These are phyloP conservation scores for Austroboletus festivus DNA, from an alignment of 768 basidiomycete genomes.

Conservation along the genomic window DNA sequence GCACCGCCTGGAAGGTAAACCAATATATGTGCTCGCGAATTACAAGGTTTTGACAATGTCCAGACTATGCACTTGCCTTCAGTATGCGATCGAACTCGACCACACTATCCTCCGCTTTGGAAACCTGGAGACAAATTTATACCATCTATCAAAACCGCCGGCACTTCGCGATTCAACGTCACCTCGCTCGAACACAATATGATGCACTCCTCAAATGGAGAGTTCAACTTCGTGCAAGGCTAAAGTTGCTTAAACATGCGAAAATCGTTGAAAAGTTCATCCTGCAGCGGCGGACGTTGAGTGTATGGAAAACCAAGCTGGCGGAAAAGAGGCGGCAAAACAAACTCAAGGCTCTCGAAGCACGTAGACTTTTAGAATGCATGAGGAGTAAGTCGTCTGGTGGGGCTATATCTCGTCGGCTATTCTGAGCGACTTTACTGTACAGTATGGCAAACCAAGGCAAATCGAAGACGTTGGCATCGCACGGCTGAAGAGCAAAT, in stretches of 20 bases:
- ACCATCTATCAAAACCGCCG: slow-evolving; percentile 45
- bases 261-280: slow-evolving; percentile 53
- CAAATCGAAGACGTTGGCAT: slow-evolving; percentile 37
- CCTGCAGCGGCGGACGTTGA: slow-evolving; percentile 45
- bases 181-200: slow-evolving; percentile 35
- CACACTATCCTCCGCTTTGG: slow-evolving; percentile 35
- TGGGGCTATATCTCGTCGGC: background rate
- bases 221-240: slow-evolving; percentile 44
- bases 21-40: background rate
- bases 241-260: slow-evolving; percentile 53
- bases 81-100: slow-evolving; percentile 43
- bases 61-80: slow-evolving; percentile 53
- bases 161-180: slow-evolving; percentile 43
- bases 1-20: slow-evolving; percentile 45
- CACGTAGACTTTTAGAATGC: slow-evolving; percentile 27
- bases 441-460: slow-evolving; percentile 48
- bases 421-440: slow-evolving; percentile 6
- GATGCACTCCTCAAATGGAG: slow-evolving; percentile 57
- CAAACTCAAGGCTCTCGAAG: slow-evolving; percentile 44
- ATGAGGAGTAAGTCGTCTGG: slow-evolving; percentile 34
- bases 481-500: slow-evolving; percentile 45
- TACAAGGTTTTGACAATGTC: slow-evolving; percentile 11
- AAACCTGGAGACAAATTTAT: slow-evolving; percentile 45
- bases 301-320: slow-evolving; percentile 45
- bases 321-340: slow-evolving; percentile 43